These are phyloP conservation scores for Nicotiana benthamiana DNA, from an alignment of 257 asterid genomes.

Conservation along the genomic window DNA sequence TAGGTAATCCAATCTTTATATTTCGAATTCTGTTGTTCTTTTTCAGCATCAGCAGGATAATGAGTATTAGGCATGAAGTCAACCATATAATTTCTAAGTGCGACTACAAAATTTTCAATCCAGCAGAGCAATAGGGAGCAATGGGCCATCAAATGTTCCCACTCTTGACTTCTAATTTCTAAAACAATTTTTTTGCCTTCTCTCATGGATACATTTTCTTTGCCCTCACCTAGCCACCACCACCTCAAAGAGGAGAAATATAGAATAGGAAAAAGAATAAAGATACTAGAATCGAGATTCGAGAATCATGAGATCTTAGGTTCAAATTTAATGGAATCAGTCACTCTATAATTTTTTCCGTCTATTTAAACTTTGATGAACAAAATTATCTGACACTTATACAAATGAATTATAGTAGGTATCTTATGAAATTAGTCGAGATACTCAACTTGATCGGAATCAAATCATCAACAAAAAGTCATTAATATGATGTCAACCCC, in stretches of 20 bases:
- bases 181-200: no score
- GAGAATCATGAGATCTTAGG: no score
- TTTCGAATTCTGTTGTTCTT: background rate
- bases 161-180: background rate
- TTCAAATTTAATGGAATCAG: no score
- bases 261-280: background rate
- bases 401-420: rapidly evolving
- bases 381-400: no score
- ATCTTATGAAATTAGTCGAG: no score
- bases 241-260: background rate
- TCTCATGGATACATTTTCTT: no score
- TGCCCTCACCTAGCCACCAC: background rate
- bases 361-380: no score
- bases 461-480: background rate
- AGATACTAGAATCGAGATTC: no score
- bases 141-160: slow-evolving; percentile 1
- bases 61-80: background rate
- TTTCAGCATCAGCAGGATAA: background rate
- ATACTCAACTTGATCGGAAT: no score
- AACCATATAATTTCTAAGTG: background rate
- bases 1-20: background rate
- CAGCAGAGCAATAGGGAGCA: background rate
- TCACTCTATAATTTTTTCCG: no score
- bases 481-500: background rate
- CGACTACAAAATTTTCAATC: background rate